Evolutionary conservation across 768 basidiomycete species (phyloP).

Genomic region (Suillus alpinus): DNA sequence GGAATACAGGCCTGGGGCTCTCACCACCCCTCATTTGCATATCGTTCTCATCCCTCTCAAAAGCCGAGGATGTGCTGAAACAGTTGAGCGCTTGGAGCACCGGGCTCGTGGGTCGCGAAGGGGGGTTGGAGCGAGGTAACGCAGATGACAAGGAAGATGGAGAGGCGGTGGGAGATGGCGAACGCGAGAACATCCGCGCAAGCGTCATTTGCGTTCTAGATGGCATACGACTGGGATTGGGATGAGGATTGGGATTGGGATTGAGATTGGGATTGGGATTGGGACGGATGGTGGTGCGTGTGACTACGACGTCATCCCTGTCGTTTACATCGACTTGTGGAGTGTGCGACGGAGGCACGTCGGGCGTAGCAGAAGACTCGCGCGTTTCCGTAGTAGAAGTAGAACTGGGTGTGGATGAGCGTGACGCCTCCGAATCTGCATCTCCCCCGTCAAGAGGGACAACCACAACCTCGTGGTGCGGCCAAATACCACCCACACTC

Average conservation of each 20-base stretch:
- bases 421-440: background rate
- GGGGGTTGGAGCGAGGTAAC: slow-evolving; percentile 18
- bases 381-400: slow-evolving; percentile 5
- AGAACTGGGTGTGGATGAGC: background rate
- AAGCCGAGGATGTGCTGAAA: slow-evolving; percentile 27
- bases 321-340: slow-evolving; percentile 24
- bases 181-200: background rate
- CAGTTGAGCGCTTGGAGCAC: slow-evolving; percentile 32
- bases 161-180: slow-evolving; percentile 31
- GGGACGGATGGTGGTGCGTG: slow-evolving; percentile 39
- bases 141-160: slow-evolving; percentile 19
- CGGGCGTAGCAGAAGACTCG: slow-evolving; percentile 8
- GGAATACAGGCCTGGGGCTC: slow-evolving; percentile 18
- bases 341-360: slow-evolving; percentile 7
- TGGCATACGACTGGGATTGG: background rate
- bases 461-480: slow-evolving; percentile 33
- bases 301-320: slow-evolving; percentile 31
- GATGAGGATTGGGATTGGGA: slow-evolving; percentile 4
- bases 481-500: slow-evolving; percentile 30
- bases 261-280: slow-evolving; percentile 12
- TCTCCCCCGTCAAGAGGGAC: slow-evolving; percentile 19
- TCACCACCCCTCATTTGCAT: slow-evolving; percentile 8
- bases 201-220: slow-evolving; percentile 5
- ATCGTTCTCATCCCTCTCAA: slow-evolving; percentile 32
- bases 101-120: slow-evolving; percentile 24